Base-by-base conservation (phyloP, 192 early-diverging fungal genomes). In the Fimicolochytrium jonesii region DNA sequence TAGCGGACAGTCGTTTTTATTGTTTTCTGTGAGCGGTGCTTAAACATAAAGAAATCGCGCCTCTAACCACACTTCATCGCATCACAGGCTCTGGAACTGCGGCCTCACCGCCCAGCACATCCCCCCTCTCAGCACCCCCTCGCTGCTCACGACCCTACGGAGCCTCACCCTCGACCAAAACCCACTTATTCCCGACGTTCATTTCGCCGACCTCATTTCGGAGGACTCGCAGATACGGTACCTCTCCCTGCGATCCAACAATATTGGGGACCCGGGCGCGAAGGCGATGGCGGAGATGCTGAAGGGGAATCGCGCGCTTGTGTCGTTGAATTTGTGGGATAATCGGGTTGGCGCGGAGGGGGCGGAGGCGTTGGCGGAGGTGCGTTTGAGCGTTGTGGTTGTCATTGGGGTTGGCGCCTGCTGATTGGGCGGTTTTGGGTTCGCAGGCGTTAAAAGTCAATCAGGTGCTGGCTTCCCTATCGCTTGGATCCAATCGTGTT, bases 81-180 rank as follows among this genome's bases (percentile, higher is more conserved):
- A 43, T 15, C 33, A 3, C 57, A 77, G 71, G 11, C 41, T 82
- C 4, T 82, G 80, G 80, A 82, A 78, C 59, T 76, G 74, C 56
- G 72, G 73, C 22, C 61, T 82, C 4, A 70, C 43, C 17, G 71
- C 66, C 25, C 15, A 37, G 18, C 80, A 82, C 41, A 61, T 82
- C 45, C 7, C 54, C 0, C 36, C 20, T 17, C 44, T 78, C 46
- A 30, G 72, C 1, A 17, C 64, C 18, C 35, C 64, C 11, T 46
- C 73, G 2, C 45, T 70, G 10, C 13, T 10, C 26, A 45, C 73
- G 11, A 69, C 56, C 58, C 62, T 82, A 34, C 56, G 71, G 10
- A 26, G 36, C 33, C 59, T 82, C 6, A 30, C 42, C 9, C 23
- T 82, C 6, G 80, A 82, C 49, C 69, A 76, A 54, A 78, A 78